Conservation (phyloP, 2,329 filamentous ascomycete genomes). For the Clonostachys rhizophaga region DNA sequence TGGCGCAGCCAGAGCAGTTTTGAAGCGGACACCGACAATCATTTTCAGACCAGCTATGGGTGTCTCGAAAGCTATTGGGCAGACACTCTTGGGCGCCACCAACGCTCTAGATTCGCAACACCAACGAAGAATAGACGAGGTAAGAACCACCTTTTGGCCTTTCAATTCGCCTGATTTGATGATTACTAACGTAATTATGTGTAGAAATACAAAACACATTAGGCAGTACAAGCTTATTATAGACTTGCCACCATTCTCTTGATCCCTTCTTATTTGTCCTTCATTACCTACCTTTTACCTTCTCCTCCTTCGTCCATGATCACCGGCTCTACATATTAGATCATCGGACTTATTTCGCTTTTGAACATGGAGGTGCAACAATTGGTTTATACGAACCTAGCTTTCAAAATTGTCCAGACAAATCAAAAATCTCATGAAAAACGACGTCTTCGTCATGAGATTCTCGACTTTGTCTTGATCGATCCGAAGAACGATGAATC, state of each 20-base stretch:
- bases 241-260: background rate
- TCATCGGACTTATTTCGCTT: too few species aligned
- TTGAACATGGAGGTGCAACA: too few species aligned
- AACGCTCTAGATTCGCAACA: constrained; percentile 87
- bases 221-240: constrained; percentile 2
- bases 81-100: constrained; percentile 86
- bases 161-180: background rate
- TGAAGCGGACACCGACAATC: constrained; percentile 83
- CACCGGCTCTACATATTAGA: too few species aligned
- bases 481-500: too few species aligned
- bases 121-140: constrained; percentile 78
- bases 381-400: too few species aligned
- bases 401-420: too few species aligned
- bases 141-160: constrained; percentile 43
- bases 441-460: too few species aligned
- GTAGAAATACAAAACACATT: constrained; percentile 46
- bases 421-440: too few species aligned
- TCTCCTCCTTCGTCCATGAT: too few species aligned
- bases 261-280: too few species aligned
- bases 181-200: constrained; percentile 4
- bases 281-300: too few species aligned
- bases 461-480: too few species aligned
- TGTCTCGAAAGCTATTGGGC: constrained; percentile 80
- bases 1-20: constrained; percentile 74
- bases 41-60: constrained; percentile 89